Conservation (phyloP, 371 early-diverging fungal species). For the Apophysomyces ossiformis region DNA sequence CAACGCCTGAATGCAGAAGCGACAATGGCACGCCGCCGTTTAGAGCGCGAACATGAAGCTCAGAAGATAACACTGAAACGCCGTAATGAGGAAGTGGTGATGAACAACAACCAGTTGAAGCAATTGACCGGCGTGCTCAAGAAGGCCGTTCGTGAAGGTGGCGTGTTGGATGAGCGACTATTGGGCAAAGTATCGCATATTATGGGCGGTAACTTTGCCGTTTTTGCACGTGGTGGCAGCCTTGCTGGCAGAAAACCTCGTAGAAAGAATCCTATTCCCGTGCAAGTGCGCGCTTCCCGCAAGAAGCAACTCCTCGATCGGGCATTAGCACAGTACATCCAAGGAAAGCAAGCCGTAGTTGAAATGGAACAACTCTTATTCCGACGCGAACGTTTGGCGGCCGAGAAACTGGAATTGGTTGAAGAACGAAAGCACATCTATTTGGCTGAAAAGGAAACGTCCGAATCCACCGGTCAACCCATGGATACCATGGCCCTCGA, state of each 20-base stretch:
- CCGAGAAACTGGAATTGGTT: constrained; percentile 73
- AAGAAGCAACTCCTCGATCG: constrained; percentile 71
- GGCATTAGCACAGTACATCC: constrained; percentile 54
- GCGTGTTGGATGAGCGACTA: constrained; percentile 39
- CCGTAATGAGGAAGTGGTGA: constrained; percentile 53
- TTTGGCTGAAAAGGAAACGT: constrained; percentile 61
- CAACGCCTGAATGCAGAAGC: constrained; percentile 77
- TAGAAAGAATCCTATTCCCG: constrained; percentile 47
- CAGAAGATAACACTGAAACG: constrained; percentile 58
- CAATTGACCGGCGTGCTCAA: constrained; percentile 46
- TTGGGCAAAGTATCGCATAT: constrained; percentile 33
- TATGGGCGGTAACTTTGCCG: constrained; percentile 38
- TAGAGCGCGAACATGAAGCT: constrained; percentile 68
- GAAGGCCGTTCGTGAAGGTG: constrained; percentile 45
- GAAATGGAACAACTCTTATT: constrained; percentile 57
- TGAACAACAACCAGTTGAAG: constrained; percentile 60
- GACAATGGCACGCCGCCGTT: constrained; percentile 64
- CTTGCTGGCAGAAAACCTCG: constrained; percentile 51
- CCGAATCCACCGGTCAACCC: constrained; percentile 54
- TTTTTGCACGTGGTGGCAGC: constrained; percentile 27
- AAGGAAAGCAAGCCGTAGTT: constrained; percentile 57
- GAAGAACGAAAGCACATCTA: constrained; percentile 75
- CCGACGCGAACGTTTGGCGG: constrained; percentile 63
- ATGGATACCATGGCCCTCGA: constrained; percentile 61
- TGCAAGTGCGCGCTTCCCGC: constrained; percentile 42